Conservation (phyloP, 192 early-diverging fungal genomes). For the Rhizophagus prolifer region DNA sequence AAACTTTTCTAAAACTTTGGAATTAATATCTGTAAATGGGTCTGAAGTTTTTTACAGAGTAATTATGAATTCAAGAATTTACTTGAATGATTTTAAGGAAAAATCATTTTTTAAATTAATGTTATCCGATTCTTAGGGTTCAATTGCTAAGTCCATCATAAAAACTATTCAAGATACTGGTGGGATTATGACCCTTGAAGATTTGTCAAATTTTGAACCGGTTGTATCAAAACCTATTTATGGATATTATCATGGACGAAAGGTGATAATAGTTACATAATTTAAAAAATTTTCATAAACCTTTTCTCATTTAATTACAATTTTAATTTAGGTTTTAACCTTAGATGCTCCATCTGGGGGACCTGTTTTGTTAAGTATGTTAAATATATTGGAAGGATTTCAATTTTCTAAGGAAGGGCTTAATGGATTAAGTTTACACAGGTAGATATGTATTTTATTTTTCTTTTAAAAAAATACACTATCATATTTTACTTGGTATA, state of each 20-base stretch:
- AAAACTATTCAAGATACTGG: slow-evolving; percentile 59
- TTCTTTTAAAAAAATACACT: background rate
- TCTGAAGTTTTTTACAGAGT: slow-evolving; percentile 59
- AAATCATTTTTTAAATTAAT: background rate
- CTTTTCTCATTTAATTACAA: background rate
- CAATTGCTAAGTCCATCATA: slow-evolving; percentile 69
- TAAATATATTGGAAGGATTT: slow-evolving; percentile 88
- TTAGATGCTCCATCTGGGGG: slow-evolving; percentile 79
- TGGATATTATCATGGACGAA: slow-evolving; percentile 77
- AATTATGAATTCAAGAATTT: background rate
- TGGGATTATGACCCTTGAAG: slow-evolving; percentile 76
- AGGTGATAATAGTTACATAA: slow-evolving; percentile 55
- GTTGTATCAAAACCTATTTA: slow-evolving; percentile 58
- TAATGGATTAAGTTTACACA: slow-evolving; percentile 70
- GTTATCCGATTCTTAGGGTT: slow-evolving; percentile 49
- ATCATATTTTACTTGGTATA: background rate
- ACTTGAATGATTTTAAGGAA: slow-evolving; percentile 31
- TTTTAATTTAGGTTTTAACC: slow-evolving; percentile 25
- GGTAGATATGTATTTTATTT: slow-evolving; percentile 27
- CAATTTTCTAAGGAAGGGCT: slow-evolving; percentile 60
- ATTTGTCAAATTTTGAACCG: slow-evolving; percentile 68
- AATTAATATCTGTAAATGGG: slow-evolving; percentile 60
- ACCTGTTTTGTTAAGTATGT: slow-evolving; percentile 74
- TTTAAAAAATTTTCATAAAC: background rate
- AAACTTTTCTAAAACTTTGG: slow-evolving; percentile 60